These are phyloP conservation scores for Cymbopogon flexuosus DNA, from an alignment of 202 grass and related monocot genomes.

Conservation along the genomic window DNA sequence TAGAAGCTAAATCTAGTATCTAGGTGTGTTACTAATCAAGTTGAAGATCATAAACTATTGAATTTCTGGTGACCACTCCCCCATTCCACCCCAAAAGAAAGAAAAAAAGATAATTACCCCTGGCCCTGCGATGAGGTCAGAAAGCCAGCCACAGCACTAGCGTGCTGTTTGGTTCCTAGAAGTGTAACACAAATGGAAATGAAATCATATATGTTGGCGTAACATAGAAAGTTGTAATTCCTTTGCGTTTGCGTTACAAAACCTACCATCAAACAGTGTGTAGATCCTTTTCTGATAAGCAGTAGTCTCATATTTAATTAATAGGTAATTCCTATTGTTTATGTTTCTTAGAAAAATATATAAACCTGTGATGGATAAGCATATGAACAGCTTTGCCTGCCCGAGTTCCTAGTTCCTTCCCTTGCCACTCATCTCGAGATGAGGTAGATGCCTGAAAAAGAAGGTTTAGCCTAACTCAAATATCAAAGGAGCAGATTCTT, in stretches of 20 bases:
- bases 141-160: neutral
- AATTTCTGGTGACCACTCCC: neutral
- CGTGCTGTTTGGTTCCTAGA: neutral
- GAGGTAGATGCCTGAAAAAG: conserved; percentile 85
- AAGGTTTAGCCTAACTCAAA: conserved; percentile 43
- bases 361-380: conserved; percentile 97
- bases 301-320: neutral
- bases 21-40: neutral
- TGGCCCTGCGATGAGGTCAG: neutral
- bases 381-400: conserved; percentile 98
- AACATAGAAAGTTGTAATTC: neutral
- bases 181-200: neutral
- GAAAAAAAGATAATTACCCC: neutral
- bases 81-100: no score
- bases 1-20: neutral
- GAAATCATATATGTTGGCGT: neutral
- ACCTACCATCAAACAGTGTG: no score
- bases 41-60: neutral
- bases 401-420: conserved; percentile 91
- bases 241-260: neutral
- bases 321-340: neutral
- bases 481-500: conserved; percentile 17
- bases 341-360: conserved; percentile 36
- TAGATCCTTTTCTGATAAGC: conserved; percentile 9
- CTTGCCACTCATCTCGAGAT: conserved; percentile 93